These are phyloP conservation scores for Mucor velutinosus DNA, from an alignment of 371 early-diverging fungal genomes.

Conservation along the genomic window DNA sequence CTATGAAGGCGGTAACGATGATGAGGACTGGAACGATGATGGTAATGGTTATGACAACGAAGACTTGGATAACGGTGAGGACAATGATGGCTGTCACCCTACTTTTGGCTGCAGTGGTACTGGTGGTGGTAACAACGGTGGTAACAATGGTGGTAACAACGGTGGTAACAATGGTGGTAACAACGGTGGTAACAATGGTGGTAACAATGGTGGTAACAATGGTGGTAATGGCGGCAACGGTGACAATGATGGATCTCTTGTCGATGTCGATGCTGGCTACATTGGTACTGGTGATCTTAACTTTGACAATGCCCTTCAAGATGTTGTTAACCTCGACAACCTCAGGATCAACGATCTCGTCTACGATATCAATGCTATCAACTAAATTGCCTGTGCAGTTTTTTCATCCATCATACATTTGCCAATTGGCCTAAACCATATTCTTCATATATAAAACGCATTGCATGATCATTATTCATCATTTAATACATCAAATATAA, in stretches of 20 bases:
- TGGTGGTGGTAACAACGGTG: neutral
- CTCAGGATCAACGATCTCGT: neutral
- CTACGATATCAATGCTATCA: neutral
- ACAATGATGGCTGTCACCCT: neutral
- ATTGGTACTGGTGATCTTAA: constrained; percentile 9
- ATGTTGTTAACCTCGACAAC: neutral
- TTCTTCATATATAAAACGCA: neutral
- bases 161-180: neutral
- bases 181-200: neutral
- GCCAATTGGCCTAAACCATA: neutral
- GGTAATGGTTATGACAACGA: neutral
- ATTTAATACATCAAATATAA: neutral
- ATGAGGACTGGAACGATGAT: neutral
- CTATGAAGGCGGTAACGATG: neutral
- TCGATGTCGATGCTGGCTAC: neutral
- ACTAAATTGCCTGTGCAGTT: neutral
- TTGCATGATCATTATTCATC: neutral
- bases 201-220: neutral
- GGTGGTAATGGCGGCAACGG: neutral
- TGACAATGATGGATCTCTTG: neutral
- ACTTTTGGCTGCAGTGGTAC: neutral
- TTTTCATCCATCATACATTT: no score
- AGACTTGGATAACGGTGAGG: neutral
- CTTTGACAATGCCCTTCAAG: neutral
- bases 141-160: neutral